Conservation (phyloP, 2,329 filamentous ascomycete genomes). For the Fusarium bactridioides region DNA sequence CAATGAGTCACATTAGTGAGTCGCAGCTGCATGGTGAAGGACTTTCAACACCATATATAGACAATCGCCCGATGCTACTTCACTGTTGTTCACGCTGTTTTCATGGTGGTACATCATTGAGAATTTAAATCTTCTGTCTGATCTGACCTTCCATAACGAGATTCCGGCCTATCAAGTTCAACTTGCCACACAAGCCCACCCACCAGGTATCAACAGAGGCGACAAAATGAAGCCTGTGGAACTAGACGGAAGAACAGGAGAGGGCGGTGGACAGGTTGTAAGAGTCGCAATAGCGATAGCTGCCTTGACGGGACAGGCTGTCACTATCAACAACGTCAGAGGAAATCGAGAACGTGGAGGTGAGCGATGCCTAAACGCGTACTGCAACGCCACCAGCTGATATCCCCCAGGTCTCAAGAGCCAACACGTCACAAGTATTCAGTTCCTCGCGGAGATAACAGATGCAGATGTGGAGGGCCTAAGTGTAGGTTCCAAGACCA, state of each 20-base stretch:
- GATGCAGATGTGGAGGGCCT: constrained; percentile 60
- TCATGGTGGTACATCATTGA: background rate
- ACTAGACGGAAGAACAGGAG: constrained; percentile 65
- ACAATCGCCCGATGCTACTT: background rate
- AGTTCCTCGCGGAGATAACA: constrained; percentile 62
- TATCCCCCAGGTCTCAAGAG: constrained; percentile 61
- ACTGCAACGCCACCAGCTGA: constrained; percentile 5
- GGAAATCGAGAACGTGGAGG: constrained; percentile 57
- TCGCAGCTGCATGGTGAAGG: background rate
- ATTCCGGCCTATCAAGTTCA: background rate
- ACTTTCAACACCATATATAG: background rate
- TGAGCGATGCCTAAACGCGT: constrained; percentile 20
- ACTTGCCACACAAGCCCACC: constrained; percentile 14
- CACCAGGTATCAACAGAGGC: background rate
- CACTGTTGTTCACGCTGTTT: background rate
- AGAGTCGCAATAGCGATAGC: constrained; percentile 64
- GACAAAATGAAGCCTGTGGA: constrained; percentile 49
- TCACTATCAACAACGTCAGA: constrained; percentile 63
- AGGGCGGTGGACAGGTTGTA: constrained; percentile 69
- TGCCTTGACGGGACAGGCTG: constrained; percentile 61
- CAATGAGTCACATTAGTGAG: constrained; percentile 19
- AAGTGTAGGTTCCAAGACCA: constrained; percentile 57
- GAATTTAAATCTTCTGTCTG: constrained; percentile 1
- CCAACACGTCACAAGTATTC: constrained; percentile 66
- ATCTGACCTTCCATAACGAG: background rate